Percentiles rank a stretch among this genome's conserved stretches.
Evolutionary conservation across 75 land plant species (phyloP).

Genomic region (Picea glauca): DNA sequence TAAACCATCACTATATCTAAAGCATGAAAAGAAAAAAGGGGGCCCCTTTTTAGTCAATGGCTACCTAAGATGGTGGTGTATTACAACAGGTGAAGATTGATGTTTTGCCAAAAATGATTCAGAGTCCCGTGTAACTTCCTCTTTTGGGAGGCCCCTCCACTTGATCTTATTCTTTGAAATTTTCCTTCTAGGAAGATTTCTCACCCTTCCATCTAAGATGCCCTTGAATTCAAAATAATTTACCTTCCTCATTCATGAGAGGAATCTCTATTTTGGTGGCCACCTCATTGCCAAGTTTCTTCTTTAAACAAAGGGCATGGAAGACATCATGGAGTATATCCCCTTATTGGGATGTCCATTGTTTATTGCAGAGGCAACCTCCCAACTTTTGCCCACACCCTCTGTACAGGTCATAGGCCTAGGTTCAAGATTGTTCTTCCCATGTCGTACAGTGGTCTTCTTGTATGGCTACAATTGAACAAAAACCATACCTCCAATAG

Average conservation of each 20-base stretch:
- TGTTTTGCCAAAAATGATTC: not conserved
- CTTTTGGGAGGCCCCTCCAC: not conserved
- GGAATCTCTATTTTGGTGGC: not conserved
- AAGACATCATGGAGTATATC: not conserved
- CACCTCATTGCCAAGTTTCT: not conserved
- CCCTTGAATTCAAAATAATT: not conserved
- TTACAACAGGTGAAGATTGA: not conserved
- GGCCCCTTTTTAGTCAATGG: too few relatives aligned
- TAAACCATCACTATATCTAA: too few relatives aligned
- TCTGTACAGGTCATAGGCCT: not conserved
- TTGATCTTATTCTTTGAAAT: not conserved
- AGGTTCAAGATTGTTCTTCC: not conserved
- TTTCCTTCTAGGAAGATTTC: not conserved
- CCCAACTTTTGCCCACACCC: not conserved
- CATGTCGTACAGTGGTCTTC: not conserved
- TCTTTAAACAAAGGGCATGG: not conserved
- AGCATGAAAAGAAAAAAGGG: too few relatives aligned
- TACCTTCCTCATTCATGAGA: not conserved
- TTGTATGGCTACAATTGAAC: not conserved
- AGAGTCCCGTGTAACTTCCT: not conserved
- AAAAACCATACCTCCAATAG: not conserved
- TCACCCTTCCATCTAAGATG: not conserved
- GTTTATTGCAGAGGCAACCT: not conserved
- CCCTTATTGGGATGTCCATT: not conserved
- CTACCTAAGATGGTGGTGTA: too few relatives aligned